These are phyloP conservation scores for Lipomyces yamadae DNA, from an alignment of 805 yeast species.

Conservation along the genomic window DNA sequence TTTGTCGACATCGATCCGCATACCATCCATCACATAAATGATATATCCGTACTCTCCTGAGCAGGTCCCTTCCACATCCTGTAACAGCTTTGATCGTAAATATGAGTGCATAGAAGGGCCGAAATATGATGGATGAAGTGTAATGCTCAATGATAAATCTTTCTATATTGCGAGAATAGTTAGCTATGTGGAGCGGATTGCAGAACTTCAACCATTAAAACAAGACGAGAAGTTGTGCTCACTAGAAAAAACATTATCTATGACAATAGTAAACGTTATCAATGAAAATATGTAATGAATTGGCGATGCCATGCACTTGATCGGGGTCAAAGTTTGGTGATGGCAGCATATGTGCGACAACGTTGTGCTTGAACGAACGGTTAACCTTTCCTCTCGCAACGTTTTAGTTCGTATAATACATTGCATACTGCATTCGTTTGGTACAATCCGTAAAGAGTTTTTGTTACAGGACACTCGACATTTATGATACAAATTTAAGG, in stretches of 20 bases:
- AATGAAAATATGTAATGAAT: neutral
- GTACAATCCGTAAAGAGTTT: too few species aligned
- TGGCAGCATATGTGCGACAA: neutral
- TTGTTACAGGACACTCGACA: too few species aligned
- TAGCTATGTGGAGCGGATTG: neutral
- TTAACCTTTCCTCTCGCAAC: too few species aligned
- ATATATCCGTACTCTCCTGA: conserved; percentile 99
- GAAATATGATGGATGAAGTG: conserved; percentile 95
- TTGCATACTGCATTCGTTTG: too few species aligned
- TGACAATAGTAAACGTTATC: neutral
- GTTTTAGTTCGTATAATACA: too few species aligned
- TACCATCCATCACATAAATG: conserved; percentile 92
- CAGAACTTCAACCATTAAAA: neutral
- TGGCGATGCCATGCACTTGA: conserved; percentile 3
- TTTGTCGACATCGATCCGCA: conserved; percentile 91
- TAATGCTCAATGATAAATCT: conserved; percentile 87
- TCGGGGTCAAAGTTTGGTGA: neutral
- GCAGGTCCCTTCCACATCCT: conserved; percentile 98
- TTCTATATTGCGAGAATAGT: conserved; percentile 50
- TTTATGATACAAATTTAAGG: too few species aligned
- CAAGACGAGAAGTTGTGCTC: conserved; percentile 6
- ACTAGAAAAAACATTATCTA: conserved; percentile 31
- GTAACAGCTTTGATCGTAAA: conserved; percentile 82
- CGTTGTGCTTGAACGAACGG: neutral
- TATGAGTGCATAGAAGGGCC: conserved; percentile 98